Base-by-base conservation (phyloP, 2,329 filamentous ascomycete species). In the Tolypocladium inflatum region DNA sequence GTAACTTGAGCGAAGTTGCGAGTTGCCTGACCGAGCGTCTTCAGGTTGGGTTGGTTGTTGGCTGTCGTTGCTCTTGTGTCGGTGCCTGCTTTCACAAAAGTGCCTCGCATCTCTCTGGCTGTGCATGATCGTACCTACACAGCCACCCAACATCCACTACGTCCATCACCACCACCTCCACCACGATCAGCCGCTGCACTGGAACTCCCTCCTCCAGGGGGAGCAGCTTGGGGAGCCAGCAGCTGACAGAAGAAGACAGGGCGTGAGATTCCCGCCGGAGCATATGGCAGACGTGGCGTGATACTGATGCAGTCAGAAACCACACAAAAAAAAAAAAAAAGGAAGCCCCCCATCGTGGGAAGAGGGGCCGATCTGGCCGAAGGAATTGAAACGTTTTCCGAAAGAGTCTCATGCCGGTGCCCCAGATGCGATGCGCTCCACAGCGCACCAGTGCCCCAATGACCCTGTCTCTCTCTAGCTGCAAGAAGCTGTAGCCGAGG, bases 81-180 rank as follows among this genome's bases (percentile, higher is more conserved):
- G 45, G 45, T 51, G 45, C 45, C 45, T 51, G 26, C 45, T 51
- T 51, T 4, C 9, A 30, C 38, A 55, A 55, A 55, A 55, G 54
- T 55, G 39, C 54, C 54, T 55, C 54, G 39, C 54, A 35, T 45
- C 54, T 45, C 23, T 26, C 39, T 13, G 17, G 45, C 26, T n/a
- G 54, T 55, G 54, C 54, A 55, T 55, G 37, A 55, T 55, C 53
- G 53, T 43, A 26, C 53, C 23, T 55, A 26, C 53, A 55, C 38
- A 41, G 38, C 21, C 52, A 42, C 43, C 43, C 43, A 42, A 19
- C 26, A 15, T 26, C 37, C 39, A 13, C 1, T 4, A 4, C 41
- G n/a, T 23, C 17, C 43, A 50, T 50, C 26, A 11, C 26, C 8
- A 26, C 6, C 43, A 26, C 26, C 26, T 30, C 45, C 45, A 50